A percentile compares a stretch with the other conserved stretches of the same genome.
Evolutionary conservation across 1,284 basidiomycete genomes (phyloP).

Genomic region (Sporisorium graminicola): DNA sequence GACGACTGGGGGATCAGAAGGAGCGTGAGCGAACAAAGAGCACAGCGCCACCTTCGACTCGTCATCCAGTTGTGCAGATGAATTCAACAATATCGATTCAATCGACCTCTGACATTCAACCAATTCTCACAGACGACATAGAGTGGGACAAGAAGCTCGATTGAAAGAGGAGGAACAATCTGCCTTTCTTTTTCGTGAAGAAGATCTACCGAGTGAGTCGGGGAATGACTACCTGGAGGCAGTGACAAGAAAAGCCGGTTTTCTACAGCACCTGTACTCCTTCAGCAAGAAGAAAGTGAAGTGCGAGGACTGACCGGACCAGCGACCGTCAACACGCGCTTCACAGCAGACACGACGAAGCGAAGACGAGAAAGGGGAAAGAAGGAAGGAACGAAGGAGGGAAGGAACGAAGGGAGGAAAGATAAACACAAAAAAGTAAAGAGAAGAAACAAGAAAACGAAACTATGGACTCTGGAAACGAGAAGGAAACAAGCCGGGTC

Average conservation of each 20-base stretch:
- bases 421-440: not conserved
- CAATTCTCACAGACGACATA: not conserved
- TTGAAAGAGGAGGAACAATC: constrained; percentile 12
- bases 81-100: not conserved
- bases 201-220: constrained; percentile 19
- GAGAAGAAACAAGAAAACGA: not conserved
- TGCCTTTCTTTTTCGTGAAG: constrained; percentile 9
- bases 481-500: constrained; percentile 9
- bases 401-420: not conserved
- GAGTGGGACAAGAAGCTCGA: not conserved
- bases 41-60: not conserved
- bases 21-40: not conserved
- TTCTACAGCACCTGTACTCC: constrained; percentile 28
- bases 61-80: not conserved
- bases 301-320: constrained; percentile 40
- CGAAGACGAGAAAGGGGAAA: not conserved
- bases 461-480: not conserved
- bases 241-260: constrained; percentile 35
- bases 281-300: constrained; percentile 15
- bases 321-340: constrained; percentile 44
- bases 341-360: constrained; percentile 26
- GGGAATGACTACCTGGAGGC: constrained; percentile 6
- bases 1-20: not conserved
- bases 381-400: not conserved
- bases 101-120: not conserved